Conservation (phyloP, 2,329 filamentous ascomycete species). For the Fusarium domesticum region DNA sequence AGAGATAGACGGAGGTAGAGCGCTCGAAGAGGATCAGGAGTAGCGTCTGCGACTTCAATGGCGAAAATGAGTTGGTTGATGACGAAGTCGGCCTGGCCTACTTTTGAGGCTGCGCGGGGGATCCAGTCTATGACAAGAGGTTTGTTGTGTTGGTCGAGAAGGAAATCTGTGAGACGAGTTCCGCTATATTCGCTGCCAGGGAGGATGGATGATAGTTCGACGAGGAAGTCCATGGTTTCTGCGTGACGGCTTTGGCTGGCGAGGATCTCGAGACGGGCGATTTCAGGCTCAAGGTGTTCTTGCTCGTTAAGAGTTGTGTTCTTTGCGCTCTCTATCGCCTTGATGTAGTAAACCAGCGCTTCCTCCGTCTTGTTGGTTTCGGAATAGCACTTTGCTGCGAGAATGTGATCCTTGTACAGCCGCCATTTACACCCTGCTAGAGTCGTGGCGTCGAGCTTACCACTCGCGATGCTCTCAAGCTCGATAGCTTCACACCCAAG, state of each 20-base stretch:
- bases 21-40: conserved; percentile 37
- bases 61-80: conserved; percentile 31
- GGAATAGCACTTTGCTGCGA: conserved; percentile 39
- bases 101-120: conserved; percentile 39
- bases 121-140: conserved; percentile 39
- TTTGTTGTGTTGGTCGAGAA: conserved; percentile 36
- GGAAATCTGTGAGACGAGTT: conserved; percentile 35
- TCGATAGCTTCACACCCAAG: conserved; percentile 39
- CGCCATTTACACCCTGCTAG: conserved; percentile 36
- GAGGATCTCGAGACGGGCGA: conserved; percentile 37
- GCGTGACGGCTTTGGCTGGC: conserved; percentile 37
- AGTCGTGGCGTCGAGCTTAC: conserved; percentile 23
- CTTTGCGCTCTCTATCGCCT: conserved; percentile 34
- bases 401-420: conserved; percentile 40
- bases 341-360: conserved; percentile 36
- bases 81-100: conserved; percentile 31
- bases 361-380: conserved; percentile 32
- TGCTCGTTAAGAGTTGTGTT: conserved; percentile 25
- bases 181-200: conserved; percentile 24
- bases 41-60: conserved; percentile 33
- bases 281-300: conserved; percentile 39
- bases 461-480: conserved; percentile 28
- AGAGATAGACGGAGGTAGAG: conserved; percentile 39
- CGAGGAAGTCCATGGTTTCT: conserved; percentile 36
- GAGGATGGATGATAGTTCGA: conserved; percentile 31